Conservation (phyloP, 2,329 filamentous ascomycete genomes). For the Aurifilum marmelostoma region DNA sequence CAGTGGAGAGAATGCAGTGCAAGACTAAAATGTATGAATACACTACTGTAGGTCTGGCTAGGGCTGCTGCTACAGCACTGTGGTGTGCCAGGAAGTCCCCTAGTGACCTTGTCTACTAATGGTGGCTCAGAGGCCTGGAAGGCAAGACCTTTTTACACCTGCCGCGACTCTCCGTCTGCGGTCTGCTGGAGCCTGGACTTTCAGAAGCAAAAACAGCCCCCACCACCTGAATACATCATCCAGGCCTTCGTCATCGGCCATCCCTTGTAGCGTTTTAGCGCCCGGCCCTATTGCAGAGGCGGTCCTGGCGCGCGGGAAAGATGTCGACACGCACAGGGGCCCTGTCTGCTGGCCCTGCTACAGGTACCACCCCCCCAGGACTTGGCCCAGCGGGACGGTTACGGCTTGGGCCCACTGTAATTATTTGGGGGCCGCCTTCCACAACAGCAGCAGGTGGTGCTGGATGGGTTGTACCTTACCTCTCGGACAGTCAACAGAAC, state of each 20-base stretch:
- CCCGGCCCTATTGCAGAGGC: neutral
- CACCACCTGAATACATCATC: no score
- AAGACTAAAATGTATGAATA: neutral
- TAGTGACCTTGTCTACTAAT: no score
- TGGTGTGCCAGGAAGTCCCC: no score
- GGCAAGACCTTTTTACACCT: neutral
- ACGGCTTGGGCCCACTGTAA: neutral
- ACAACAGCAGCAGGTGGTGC: no score
- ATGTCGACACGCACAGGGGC: neutral
- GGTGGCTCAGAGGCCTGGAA: neutral
- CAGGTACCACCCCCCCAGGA: no score
- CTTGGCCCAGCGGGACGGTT: conserved; percentile 26
- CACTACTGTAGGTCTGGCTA: no score
- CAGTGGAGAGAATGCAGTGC: neutral
- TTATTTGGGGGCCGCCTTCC: neutral
- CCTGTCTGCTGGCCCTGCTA: neutral
- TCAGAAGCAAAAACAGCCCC: neutral
- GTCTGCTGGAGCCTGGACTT: neutral
- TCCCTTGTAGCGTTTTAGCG: neutral
- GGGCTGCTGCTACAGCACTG: no score
- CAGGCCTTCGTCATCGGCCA: neutral
- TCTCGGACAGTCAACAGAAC: neutral
- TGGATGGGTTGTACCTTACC: no score
- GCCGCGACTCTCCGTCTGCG: neutral
- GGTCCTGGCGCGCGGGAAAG: neutral